phyloP scores from a whole-genome alignment of 2,329 filamentous ascomycete genomes.

The Sporothrix variecibatus region DNA sequence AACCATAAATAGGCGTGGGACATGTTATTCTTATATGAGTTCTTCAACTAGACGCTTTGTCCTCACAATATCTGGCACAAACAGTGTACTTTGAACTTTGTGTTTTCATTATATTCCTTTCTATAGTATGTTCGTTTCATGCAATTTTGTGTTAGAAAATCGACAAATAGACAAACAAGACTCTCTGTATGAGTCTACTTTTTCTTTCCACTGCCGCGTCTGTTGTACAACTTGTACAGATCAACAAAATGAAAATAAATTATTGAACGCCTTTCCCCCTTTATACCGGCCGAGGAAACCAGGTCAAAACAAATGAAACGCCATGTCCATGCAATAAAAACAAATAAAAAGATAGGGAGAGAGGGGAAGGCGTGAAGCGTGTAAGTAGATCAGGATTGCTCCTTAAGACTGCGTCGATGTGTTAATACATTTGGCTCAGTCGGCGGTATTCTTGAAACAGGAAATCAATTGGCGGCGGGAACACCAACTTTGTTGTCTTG shows the following conservation, averaged over 20 bases:
- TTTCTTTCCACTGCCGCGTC: background rate
- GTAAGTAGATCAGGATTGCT: background rate
- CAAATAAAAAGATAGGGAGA: background rate
- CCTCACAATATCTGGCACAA: background rate
- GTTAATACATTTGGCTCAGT: background rate
- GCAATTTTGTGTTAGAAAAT: conserved; percentile 3
- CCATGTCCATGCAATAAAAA: conserved; percentile 21
- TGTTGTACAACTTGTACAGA: background rate
- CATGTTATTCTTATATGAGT: background rate
- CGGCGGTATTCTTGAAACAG: background rate
- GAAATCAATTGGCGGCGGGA: conserved; percentile 24
- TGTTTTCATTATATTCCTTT: background rate
- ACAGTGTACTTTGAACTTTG: background rate
- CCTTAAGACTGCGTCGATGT: conserved; percentile 8
- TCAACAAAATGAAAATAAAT: background rate
- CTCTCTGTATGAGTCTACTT: background rate
- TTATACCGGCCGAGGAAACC: conserved; percentile 8
- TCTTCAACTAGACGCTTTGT: background rate
- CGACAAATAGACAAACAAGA: background rate
- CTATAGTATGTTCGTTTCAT: background rate
- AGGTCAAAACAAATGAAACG: conserved; percentile 13
- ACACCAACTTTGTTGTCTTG: conserved; percentile 30
- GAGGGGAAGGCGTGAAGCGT: background rate
- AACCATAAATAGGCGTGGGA: background rate
- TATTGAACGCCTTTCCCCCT: conserved; percentile 11